Evolutionary conservation across 1,284 basidiomycete species (phyloP).

Genomic region (Bjerkandera adusta): DNA sequence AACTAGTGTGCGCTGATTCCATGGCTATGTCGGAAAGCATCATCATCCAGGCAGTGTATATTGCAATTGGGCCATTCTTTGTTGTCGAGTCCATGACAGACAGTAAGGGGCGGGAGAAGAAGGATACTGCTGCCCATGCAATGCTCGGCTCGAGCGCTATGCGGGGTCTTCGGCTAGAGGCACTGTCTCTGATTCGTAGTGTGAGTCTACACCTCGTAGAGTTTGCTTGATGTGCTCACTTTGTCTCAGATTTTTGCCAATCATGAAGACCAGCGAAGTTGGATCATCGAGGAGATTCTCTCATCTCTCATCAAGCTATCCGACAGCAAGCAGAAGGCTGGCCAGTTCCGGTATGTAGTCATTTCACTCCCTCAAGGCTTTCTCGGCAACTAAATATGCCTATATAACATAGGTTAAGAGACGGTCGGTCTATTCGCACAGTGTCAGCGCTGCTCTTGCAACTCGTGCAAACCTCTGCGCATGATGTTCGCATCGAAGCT

Average conservation of each 20-base stretch:
- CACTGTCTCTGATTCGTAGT: constrained; percentile 78
- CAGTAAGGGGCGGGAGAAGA: constrained; percentile 49
- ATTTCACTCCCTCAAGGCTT: not conserved
- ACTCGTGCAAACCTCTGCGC: constrained; percentile 91
- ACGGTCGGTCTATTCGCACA: constrained; percentile 86
- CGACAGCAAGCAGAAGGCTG: constrained; percentile 84
- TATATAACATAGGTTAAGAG: constrained; percentile 55
- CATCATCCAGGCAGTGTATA: constrained; percentile 89
- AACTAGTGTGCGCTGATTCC: constrained; percentile 61
- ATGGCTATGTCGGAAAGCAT: constrained; percentile 85
- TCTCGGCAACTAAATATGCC: constrained; percentile 1
- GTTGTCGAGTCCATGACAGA: constrained; percentile 63
- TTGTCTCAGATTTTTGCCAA: constrained; percentile 78
- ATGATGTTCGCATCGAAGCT: constrained; percentile 69
- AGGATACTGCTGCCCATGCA: constrained; percentile 52
- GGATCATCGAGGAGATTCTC: constrained; percentile 96
- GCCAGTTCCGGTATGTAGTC: constrained; percentile 73
- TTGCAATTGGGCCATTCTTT: constrained; percentile 92
- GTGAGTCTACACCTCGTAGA: constrained; percentile 46
- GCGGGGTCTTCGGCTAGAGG: constrained; percentile 80
- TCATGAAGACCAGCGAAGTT: constrained; percentile 85
- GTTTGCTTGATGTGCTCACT: constrained; percentile 8
- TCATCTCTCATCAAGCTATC: constrained; percentile 87
- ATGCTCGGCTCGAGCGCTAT: constrained; percentile 74
- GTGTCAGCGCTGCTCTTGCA: constrained; percentile 91